Percentiles rank a stretch among this genome's conserved stretches.
Evolutionary conservation across 2,329 filamentous ascomycete species (phyloP).

Genomic region (Colletotrichum sp.): DNA sequence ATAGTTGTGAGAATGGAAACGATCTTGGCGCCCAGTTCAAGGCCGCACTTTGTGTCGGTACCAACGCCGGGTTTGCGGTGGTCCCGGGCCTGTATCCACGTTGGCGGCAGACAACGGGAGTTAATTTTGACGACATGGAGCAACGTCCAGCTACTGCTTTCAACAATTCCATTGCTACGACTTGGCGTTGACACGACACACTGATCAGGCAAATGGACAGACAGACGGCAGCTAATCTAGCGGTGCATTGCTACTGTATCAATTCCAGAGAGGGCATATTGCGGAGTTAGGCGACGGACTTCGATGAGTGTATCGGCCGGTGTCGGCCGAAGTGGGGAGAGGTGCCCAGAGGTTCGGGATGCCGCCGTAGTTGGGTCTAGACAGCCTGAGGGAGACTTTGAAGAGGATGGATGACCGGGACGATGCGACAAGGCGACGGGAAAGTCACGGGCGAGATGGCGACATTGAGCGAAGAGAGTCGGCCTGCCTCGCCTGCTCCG

Average conservation of each 20-base stretch:
- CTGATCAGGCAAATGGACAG: neutral
- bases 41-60: neutral
- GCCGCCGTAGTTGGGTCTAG: neutral
- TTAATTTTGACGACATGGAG: constrained; percentile 2
- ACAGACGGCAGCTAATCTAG: neutral
- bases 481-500: neutral
- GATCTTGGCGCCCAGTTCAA: neutral
- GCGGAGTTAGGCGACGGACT: neutral
- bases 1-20: neutral
- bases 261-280: neutral
- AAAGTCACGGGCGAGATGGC: neutral
- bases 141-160: neutral
- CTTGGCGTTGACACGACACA: neutral
- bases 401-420: neutral
- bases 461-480: neutral
- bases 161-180: neutral
- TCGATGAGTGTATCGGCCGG: neutral
- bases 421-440: neutral
- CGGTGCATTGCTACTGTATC: neutral
- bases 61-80: neutral
- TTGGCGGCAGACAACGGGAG: neutral
- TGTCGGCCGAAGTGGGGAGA: neutral
- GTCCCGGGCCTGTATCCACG: neutral
- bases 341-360: neutral
- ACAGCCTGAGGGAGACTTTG: neutral